These are phyloP conservation scores for Sporothrix phasma DNA, from an alignment of 2,329 filamentous ascomycete species.

Conservation along the genomic window DNA sequence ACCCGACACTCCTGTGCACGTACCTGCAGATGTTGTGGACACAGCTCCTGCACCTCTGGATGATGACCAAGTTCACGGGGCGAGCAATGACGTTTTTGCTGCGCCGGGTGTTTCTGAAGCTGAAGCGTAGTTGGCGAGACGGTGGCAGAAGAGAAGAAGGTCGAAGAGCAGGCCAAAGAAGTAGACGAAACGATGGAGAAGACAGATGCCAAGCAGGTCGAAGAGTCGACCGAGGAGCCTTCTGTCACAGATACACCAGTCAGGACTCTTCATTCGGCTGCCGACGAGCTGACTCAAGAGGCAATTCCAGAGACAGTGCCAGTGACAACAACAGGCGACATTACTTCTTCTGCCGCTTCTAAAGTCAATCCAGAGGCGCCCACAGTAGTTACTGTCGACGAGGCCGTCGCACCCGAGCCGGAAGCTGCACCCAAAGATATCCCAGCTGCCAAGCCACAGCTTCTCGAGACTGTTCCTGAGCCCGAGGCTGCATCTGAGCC, in stretches of 20 bases:
- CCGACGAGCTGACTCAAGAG: neutral
- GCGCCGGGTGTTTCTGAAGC: neutral
- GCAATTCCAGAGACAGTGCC: neutral
- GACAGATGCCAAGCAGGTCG: neutral
- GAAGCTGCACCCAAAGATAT: neutral
- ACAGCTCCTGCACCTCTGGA: conserved; percentile 8
- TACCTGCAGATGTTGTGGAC: conserved; percentile 11
- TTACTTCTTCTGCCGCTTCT: neutral
- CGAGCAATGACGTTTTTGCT: neutral
- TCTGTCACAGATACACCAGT: neutral
- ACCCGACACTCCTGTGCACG: conserved; percentile 12
- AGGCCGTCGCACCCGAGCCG: neutral
- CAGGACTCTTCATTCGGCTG: neutral
- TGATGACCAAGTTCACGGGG: neutral
- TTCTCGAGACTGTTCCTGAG: neutral
- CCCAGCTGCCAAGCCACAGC: neutral
- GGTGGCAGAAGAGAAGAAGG: neutral
- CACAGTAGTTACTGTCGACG: neutral
- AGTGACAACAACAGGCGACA: neutral
- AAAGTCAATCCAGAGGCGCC: neutral
- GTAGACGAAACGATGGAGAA: neutral
- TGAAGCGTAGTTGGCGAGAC: neutral
- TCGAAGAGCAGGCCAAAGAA: neutral
- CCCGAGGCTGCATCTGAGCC: neutral
- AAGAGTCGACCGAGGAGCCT: neutral